Evolutionary conservation across 306 rosid species (phyloP).

Genomic region (Elaeagnus macrophylla): DNA sequence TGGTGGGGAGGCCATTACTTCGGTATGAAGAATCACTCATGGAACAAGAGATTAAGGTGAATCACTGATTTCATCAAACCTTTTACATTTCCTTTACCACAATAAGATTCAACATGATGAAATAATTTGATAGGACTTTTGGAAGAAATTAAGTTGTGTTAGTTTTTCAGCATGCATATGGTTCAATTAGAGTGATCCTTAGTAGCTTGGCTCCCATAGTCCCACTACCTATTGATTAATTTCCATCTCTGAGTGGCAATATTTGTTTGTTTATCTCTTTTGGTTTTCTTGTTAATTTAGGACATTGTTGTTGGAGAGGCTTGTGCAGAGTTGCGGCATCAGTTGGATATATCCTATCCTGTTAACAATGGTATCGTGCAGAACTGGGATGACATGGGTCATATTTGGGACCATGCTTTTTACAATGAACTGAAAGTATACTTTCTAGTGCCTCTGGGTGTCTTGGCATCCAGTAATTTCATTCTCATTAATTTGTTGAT

Average conservation of each 20-base stretch:
- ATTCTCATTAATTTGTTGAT: neutral
- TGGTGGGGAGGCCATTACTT: slow-evolving; percentile 95
- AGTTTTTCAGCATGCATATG: no score
- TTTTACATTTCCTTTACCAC: neutral
- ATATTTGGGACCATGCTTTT: slow-evolving; percentile 98
- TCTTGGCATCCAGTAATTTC: slow-evolving; percentile 4
- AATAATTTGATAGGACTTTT: neutral
- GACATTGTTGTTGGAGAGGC: slow-evolving; percentile 88
- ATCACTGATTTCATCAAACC: neutral
- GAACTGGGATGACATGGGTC: slow-evolving; percentile 97
- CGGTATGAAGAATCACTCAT: slow-evolving; percentile 93
- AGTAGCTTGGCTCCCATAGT: slow-evolving; percentile 1
- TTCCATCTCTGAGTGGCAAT: neutral
- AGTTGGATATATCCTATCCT: slow-evolving; percentile 87
- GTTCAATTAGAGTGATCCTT: no score
- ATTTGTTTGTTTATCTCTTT: neutral
- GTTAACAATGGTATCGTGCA: slow-evolving; percentile 92
- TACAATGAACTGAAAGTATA: slow-evolving; percentile 69
- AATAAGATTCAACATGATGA: neutral
- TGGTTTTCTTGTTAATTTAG: slow-evolving; percentile 28
- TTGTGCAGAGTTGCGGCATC: slow-evolving; percentile 89
- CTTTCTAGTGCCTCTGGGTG: slow-evolving; percentile 11
- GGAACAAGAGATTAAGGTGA: slow-evolving; percentile 78
- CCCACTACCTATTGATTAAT: neutral
- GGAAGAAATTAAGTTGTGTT: no score